Base-by-base conservation (phyloP, 2,329 filamentous ascomycete genomes). In the Metarhizium rileyi region DNA sequence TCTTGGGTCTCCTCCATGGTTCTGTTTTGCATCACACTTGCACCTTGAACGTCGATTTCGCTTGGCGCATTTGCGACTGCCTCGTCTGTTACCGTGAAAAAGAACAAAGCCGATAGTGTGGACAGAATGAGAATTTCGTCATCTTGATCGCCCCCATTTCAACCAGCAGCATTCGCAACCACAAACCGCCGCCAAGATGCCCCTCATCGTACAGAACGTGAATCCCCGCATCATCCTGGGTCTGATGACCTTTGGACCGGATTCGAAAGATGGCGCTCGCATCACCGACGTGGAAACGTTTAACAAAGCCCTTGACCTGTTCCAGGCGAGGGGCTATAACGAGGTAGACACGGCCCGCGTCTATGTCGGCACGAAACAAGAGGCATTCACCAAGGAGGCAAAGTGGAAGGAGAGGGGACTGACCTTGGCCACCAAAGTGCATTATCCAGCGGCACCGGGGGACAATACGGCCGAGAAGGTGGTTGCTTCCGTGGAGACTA, bases 301-400 rank as follows among this genome's bases (percentile, higher is more conserved):
- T 71, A 86, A 83, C 58, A 78, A 78, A 57, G 77, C 78, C 41
- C 79, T 95, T 35, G 84, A 91, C 63, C 74, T 83, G 55, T 81
- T 95, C 62, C 86, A 91, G 65, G 70, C 74, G n/a, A 77, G 83
- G 50, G 88, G 88, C 35, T 91, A 94, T 70, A 83, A 83, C 61
- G 90, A 95, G 62, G 69, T 95, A 35, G 90, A 95, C 63, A 95
- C 90, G 1, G 88, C 90, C 0, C 79, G 87, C 25, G 63, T 80
- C 50, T 95, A 95, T 59, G 71, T 86, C 16, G 81, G 70, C 44
- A 81, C 84, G 45, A 70, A 80, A 56, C 88, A 95, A 63, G 90
- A 95, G 66, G 84, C 78, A 12, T 94, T 84, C 66, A 90, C 88
- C 5, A 74, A 78, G 16, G 75, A 87, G 56, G 82, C 86, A 3